Evolutionary conservation across 106 monocot species (phyloP), one percentile per base, ranked within the genome.

Genomic region (Posidonia australis): DNA sequence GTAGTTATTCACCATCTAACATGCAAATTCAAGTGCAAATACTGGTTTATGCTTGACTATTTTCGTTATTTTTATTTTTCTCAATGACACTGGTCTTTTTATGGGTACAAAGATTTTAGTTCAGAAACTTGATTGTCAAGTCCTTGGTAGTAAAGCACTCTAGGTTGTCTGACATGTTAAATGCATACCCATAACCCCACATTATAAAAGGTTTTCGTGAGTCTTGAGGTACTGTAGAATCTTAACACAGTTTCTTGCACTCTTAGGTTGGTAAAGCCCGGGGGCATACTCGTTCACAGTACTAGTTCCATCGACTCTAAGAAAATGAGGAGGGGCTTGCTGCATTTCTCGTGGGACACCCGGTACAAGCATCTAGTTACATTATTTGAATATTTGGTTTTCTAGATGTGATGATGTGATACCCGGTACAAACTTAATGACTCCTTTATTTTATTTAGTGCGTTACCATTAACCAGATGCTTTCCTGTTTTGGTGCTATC

Each of bases 251-350:
- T 25, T 0, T 52, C n/a, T 53, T 78, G 29, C 61, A 30, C 63
- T 18, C 58, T 30, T 67, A 91, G 96, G 80, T 85, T 98, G 80
- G 96, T 98, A 57, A 91, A 87, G 70, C 79, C 87, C 48, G 84
- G 83, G 63, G 96, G 96, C 20, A 56, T 87, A 42, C 82, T 98
- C 42, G 81, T 98, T 42, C 91, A 98, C 62, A 87, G 96, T 69
- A 98, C 96, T 68, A 91, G 96, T 62, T 87, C 96, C 54, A 98
- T 98, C 68, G 96, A 98, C 61, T 78, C 80, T 44, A 85, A 59
- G 96, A 98, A 79, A 98, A 98, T 75, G 90, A 98, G 62, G 82
- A 77, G 36, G 78, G 96, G 49, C 29, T 98, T 54, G 32, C 52
- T 20, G 75, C 90, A 71, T 98, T 98, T 76, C 80, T 98, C 62